Evolutionary conservation across 129 eudicot genomes (phyloP).

Genomic region (Gnaphalium uliginosum): DNA sequence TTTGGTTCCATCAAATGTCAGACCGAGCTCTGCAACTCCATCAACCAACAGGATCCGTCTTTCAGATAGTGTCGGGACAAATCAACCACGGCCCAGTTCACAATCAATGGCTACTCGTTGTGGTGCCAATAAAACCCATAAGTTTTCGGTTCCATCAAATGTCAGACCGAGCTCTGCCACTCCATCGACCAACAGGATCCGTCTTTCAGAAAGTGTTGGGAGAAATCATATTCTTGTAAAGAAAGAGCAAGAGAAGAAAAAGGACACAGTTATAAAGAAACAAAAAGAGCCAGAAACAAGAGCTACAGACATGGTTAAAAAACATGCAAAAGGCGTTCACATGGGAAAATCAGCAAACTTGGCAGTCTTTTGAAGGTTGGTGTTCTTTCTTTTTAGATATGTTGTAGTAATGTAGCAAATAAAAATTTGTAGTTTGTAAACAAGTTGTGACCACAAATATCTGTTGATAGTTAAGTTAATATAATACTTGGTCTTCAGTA

Average conservation of each 20-base stretch:
- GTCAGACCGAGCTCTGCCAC: constrained; percentile 36
- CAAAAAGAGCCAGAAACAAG: constrained; percentile 21
- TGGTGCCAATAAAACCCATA: constrained; percentile 20
- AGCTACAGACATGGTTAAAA: constrained; percentile 31
- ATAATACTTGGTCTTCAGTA: constrained; percentile 11
- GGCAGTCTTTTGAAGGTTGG: constrained; percentile 32
- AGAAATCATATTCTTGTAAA: constrained; percentile 26
- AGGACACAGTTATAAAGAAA: constrained; percentile 19
- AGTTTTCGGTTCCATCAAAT: constrained; percentile 32
- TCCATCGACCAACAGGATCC: constrained; percentile 36
- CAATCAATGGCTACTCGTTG: constrained; percentile 24
- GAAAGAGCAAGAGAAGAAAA: constrained; percentile 33
- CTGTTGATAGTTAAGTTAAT: constrained; percentile 7
- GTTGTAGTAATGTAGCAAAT: constrained; percentile 35
- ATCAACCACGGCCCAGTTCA: constrained; percentile 32
- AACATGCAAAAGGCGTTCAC: constrained; percentile 25
- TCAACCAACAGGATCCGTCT: constrained; percentile 33
- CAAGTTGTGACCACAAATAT: constrained; percentile 15
- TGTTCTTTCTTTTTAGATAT: constrained; percentile 2
- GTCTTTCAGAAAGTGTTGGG: constrained; percentile 22
- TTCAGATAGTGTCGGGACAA: constrained; percentile 30
- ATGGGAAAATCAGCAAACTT: constrained; percentile 34
- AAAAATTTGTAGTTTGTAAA: constrained; percentile 20
- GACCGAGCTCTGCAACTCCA: constrained; percentile 37
- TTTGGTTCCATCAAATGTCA: constrained; percentile 29